Base-by-base conservation (phyloP, 164 flowering plant species). In the Vitis labrusca region DNA sequence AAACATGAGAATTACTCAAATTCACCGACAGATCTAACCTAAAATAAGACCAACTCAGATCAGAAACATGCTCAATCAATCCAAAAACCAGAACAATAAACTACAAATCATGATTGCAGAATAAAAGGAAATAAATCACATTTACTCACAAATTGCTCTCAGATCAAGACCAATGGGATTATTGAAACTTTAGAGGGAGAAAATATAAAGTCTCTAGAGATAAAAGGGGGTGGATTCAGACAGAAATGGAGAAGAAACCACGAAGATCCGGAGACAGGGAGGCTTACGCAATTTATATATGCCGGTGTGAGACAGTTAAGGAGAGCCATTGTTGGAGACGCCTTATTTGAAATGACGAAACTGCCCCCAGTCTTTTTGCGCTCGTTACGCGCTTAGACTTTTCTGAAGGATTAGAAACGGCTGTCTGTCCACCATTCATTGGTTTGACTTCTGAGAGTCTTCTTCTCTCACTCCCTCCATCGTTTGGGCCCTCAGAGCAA, bases 231-330 rank as follows among this genome's bases (percentile, higher is more conserved):
- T 15, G 23, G 27, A 50, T 29, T 16, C 19, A 15, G 66, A 49
- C n/a, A 53, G 60, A 17, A 67, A 44, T 2, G 56, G 61, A 30
- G 58, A 70, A 15, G 61, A 10, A 27, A 23, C 17, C 49, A 32
- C 19, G 44, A 19, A 13, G 58, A 29, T 19, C 10, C 27, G 12
- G 52, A 53, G 60, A 14, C 1, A 69, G n/a, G 12, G 37, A 9
- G 12, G 44, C 3, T 10, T 7, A 12, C 10, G 13, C 23, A 50
- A 27, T 1, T 5, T 44, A 63, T 61, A 61, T 16, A 49, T 51
- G 54, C 32, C n/a, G 54, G 8, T 19, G 37, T 16, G 9, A 65
- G 71, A 70, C 71, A 63, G 67, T 76, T 76, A 67, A 65, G 68
- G 71, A 53, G 71, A 66, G 74, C 75, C 78, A 72, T 49, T 53